These are phyloP conservation scores for Sugiyamaella americana DNA, from an alignment of 805 yeast species.

Conservation along the genomic window DNA sequence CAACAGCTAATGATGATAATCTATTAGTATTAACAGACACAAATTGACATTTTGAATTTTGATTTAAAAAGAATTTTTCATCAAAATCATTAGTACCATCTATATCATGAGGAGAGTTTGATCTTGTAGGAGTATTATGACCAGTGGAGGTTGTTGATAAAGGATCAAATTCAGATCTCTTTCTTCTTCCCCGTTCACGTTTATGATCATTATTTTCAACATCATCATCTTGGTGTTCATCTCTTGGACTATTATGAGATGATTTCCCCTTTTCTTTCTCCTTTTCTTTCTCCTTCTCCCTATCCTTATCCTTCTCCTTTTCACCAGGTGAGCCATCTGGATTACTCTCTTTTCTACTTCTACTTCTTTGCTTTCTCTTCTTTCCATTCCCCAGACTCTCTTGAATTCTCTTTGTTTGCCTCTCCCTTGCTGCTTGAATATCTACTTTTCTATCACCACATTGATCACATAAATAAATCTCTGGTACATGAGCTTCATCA, in stretches of 20 bases:
- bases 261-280: neutral
- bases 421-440: slow-evolving; percentile 37
- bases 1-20: slow-evolving; percentile 3
- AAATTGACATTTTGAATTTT: slow-evolving; percentile 13
- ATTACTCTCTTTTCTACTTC: neutral
- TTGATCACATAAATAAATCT: slow-evolving; percentile 68
- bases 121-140: neutral
- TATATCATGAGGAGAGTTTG: neutral
- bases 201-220: neutral
- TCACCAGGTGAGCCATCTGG: neutral
- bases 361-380: slow-evolving; percentile 4
- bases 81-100: slow-evolving; percentile 5
- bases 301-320: neutral
- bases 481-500: slow-evolving; percentile 71
- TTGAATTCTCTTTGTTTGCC: slow-evolving; percentile 31
- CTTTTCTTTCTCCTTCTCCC: too few species aligned
- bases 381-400: neutral
- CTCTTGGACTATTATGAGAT: neutral
- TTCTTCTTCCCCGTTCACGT: neutral
- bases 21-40: slow-evolving; percentile 9
- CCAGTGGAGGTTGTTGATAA: neutral
- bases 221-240: too few species aligned
- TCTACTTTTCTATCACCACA: slow-evolving; percentile 53
- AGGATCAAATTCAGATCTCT: neutral
- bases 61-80: slow-evolving; percentile 3